These are phyloP conservation scores for Eleusine coracana DNA, from an alignment of 176 grass and related monocot species.

Conservation along the genomic window DNA sequence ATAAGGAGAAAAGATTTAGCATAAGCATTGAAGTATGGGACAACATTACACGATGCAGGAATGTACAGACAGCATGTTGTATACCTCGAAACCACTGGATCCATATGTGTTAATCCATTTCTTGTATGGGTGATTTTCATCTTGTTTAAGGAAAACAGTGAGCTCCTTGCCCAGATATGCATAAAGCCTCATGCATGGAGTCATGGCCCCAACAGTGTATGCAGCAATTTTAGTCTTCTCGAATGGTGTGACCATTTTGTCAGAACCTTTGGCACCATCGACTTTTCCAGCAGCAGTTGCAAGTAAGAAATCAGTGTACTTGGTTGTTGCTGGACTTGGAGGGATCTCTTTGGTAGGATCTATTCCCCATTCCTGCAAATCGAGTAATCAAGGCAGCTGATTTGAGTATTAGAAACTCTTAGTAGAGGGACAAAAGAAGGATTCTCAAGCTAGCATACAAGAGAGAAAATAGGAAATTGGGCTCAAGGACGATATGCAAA, in stretches of 20 bases:
- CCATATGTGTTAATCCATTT: slow-evolving; percentile 85
- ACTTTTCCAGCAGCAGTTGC: slow-evolving; percentile 90
- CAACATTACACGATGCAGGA: slow-evolving; percentile 24
- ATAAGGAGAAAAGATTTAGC: slow-evolving; percentile 1
- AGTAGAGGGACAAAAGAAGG: slow-evolving; percentile 1
- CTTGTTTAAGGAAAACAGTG: slow-evolving; percentile 46
- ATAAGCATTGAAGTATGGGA: not conserved
- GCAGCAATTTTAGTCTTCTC: slow-evolving; percentile 99
- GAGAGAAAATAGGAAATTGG: not conserved
- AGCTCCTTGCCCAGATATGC: slow-evolving; percentile 87
- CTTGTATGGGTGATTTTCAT: slow-evolving; percentile 77
- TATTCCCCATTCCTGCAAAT: slow-evolving; percentile 89
- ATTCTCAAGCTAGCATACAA: slow-evolving; percentile 6
- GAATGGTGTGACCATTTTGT: slow-evolving; percentile 92
- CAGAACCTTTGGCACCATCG: slow-evolving; percentile 76
- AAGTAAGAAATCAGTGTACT: slow-evolving; percentile 89
- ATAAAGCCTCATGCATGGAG: slow-evolving; percentile 95
- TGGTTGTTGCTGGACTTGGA: slow-evolving; percentile 65
- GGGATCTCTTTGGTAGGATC: slow-evolving; percentile 72
- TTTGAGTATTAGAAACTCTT: slow-evolving; percentile 12
- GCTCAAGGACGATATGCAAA: slow-evolving; percentile 11
- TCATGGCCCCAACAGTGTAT: slow-evolving; percentile 88
- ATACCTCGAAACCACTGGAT: slow-evolving; percentile 82
- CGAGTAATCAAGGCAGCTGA: slow-evolving; percentile 25
- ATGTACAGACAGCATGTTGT: not conserved